Evolutionary conservation across 1,139 yeast species (phyloP), one percentile per base, ranked within the genome.

Genomic region (Blastobotrys serpentis): DNA sequence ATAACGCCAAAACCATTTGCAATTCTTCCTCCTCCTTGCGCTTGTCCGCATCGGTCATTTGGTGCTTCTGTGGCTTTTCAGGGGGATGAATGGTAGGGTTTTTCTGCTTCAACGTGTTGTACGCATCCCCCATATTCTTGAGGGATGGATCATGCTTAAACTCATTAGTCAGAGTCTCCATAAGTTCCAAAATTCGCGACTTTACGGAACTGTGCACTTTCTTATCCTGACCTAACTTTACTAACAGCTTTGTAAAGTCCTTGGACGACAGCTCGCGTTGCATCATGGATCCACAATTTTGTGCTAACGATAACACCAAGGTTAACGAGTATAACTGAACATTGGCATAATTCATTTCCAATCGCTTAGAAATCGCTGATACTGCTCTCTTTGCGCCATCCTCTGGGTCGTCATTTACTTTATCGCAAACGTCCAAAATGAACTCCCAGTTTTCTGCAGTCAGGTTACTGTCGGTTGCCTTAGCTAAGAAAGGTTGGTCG

Each of bases 241-340:
- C 61, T 44, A 92, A 70, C 18, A 75, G 73, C 41, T 74, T 72
- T 23, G 89, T 78, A 63, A 89, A 88, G 8, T 75, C 63, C 56
- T 78, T 79, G 18, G 89, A 74, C 30, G 96, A 90, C 41, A 90
- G 81, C 58, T 84, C 88, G 54, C 86, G 89, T 59, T 82, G 83
- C 78, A 86, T 79, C 57, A 89, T 74, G 1, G 95, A 82, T 1
- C 98, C 98, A 69, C 98, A 90, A 65, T 92, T 92, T 66, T 90
- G 96, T 0, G 96, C 96, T 32, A 88, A 67, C 0, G 96, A 84
- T 16, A 81, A 77, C 16, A 87, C 69, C 48, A 92, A 69, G 0
- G 96, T 77, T 47, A 92, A 68, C 0, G 94, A 68, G 58, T 95
- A 76, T 47, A 90, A 71, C 23, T 87, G 80, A 1, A 86, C 84